Base-by-base conservation (phyloP, 371 early-diverging fungal genomes). In the Mucor plumbeus region DNA sequence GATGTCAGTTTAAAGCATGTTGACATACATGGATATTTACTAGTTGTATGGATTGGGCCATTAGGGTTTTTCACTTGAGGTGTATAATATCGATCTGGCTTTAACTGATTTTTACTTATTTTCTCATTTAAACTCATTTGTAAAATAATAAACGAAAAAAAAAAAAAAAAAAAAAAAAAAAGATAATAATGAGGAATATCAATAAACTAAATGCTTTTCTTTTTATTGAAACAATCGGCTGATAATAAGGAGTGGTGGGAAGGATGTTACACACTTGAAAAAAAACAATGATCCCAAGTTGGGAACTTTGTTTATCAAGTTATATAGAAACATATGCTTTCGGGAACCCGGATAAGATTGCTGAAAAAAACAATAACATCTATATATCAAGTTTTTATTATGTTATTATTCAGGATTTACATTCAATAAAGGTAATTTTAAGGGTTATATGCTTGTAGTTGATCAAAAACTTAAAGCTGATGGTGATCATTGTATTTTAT, bases 61-160 rank as follows among this genome's bases (percentile, higher is more conserved):
- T n/a, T 5, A 15, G 40, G 35, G 17, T 41, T 36, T 19, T 21
- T 17, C n/a, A 33, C 14, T 50, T 65, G 65, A 38, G 65, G 65
- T 38, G 65, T 65, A 39, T 48, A 65, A 39, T 65, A 65, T 17
- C 65, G 59, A 21, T 65, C 65, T 36, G 65, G 65, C 48, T 55
- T 33, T n/a, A 55, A 55, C 35, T 55, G 34, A 35, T 14, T 55
- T 50, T 4, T 50, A 11, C 26, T 50, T 19, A 13, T 50, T 11
- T 50, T 50, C 21, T 35, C 55, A n/a, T 55, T 35, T 33, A 35
- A 15, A 38, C 43, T 39, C 43, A 59, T 59, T 11, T 31, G 11
- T 43, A 4, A 15, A 31, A 11, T 21, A 14, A 11, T 14, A 59
- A 15, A 31, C 4, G 19, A 14, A 15, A 14, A 31, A 19, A 59